These are phyloP conservation scores for Pseudogymnoascus sp. DNA, from an alignment of 2,329 filamentous ascomycete species.

Conservation along the genomic window DNA sequence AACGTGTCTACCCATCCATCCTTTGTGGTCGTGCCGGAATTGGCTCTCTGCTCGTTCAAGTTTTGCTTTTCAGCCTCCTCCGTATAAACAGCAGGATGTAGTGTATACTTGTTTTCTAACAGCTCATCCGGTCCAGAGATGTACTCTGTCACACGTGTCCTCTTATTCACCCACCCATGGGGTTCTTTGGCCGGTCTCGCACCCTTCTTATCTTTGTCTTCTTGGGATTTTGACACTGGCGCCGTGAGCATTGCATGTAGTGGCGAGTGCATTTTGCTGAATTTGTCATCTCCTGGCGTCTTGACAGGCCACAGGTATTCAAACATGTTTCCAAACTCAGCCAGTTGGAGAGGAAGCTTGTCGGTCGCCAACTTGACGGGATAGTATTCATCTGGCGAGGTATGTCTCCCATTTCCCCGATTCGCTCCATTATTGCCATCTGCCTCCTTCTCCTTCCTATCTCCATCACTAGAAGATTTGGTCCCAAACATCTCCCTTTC, in stretches of 20 bases:
- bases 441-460: conserved; percentile 8
- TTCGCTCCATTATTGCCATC: conserved; percentile 5
- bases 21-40: conserved; percentile 38
- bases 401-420: conserved; percentile 21
- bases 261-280: conserved; percentile 77
- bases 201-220: conserved; percentile 55
- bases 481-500: conserved; percentile 82
- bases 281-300: conserved; percentile 77
- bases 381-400: conserved; percentile 52
- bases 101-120: conserved; percentile 71
- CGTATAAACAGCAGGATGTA: conserved; percentile 70
- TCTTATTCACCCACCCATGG: conserved; percentile 62
- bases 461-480: conserved; percentile 23
- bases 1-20: conserved; percentile 78
- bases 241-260: conserved; percentile 76
- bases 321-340: conserved; percentile 74
- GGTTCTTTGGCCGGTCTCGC: conserved; percentile 56
- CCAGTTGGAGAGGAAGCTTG: conserved; percentile 45
- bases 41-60: conserved; percentile 45
- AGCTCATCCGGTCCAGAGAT: conserved; percentile 67
- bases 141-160: conserved; percentile 76
- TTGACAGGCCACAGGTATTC: conserved; percentile 82
- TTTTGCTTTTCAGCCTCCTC: conserved; percentile 48
- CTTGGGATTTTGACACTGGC: conserved; percentile 60
- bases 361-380: conserved; percentile 46